Evolutionary conservation across 768 basidiomycete species (phyloP), one percentile per base, ranked within the genome.

Genomic region (Collybia nuda): DNA sequence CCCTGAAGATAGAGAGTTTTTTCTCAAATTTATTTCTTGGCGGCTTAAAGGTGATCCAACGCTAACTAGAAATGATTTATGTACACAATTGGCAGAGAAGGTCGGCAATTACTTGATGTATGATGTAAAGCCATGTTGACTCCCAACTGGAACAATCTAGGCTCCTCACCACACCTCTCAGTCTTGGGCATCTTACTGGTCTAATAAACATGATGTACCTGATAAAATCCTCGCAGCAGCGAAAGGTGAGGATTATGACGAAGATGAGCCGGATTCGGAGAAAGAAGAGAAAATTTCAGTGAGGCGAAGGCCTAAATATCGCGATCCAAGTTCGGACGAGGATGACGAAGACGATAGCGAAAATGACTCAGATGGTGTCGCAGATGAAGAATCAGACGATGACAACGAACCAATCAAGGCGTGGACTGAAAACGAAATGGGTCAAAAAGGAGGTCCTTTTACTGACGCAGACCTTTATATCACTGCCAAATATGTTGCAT

Each of bases 151-250:
- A 12, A 40, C 32, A 28, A 47, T 56, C 22, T 54, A 88, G 86
- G 82, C 75, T n/a, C 83, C 85, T 28, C 84, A 87, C 64, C 86
- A 88, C 57, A 77, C 67, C 35, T 58, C 69, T n/a, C 66, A 65
- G 26, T 88, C 85, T 0, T 88, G 86, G 86, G 68, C 70, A 19
- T 78, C 81, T n/a, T 79, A 84, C 57, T 88, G 86, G 86, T 77
- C 76, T 5, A 75, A 75, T 47, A 74, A 81, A 48, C 82, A 86
- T 50, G 84, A 86, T 56, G 61, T 86, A 22, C 83, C 84, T 1
- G 86, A 86, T 57, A 83, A 85, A 58, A 84, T 85, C 22, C 59
- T 85, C 40, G 80, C 77, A 17, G 69, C 71, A 5, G 73, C 72
- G 18, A 61, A 66, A 40, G 68, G 63, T 5, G 65, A 67, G n/a